Conservation (phyloP, 192 early-diverging fungal species). For the Umbelopsis ramanniana region DNA sequence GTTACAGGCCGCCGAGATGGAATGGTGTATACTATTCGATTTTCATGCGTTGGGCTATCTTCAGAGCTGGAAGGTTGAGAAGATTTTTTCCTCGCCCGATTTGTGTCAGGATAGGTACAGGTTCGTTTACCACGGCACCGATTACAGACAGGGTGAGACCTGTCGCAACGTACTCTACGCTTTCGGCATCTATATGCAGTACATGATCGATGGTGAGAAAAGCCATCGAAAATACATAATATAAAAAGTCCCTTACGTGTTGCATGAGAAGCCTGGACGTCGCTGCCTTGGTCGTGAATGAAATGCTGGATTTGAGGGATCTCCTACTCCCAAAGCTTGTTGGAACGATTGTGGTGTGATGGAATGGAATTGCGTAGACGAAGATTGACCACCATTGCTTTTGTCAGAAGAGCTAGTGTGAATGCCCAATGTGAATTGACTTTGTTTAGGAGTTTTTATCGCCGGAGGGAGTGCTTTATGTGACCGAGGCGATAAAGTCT, state of each 20-base stretch:
- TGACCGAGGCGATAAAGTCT: not conserved
- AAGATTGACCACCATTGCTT: not conserved
- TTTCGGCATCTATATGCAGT: not conserved
- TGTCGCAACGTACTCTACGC: conserved; percentile 10
- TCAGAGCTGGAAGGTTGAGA: not conserved
- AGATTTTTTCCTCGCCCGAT: not conserved
- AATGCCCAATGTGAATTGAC: not conserved
- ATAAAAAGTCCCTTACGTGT: not conserved
- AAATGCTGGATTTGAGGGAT: conserved; percentile 8
- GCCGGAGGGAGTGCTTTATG: not conserved
- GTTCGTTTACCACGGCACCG: conserved; percentile 2
- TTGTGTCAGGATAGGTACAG: not conserved
- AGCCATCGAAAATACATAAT: not conserved
- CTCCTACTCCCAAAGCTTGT: not conserved
- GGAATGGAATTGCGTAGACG: conserved; percentile 13
- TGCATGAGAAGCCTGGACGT: conserved; percentile 6
- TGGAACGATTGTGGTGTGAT: conserved; percentile 17
- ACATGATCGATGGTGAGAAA: not conserved
- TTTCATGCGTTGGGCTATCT: not conserved
- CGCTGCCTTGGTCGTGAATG: conserved; percentile 6
- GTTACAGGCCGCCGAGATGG: not conserved
- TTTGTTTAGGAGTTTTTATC: not conserved
- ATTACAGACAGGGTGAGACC: conserved; percentile 2
- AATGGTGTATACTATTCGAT: not conserved
- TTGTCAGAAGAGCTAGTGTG: not conserved